A percentile compares a stretch with the other conserved stretches of the same genome.
These are phyloP conservation scores for Harringtonia lauricola DNA, from an alignment of 2,329 filamentous ascomycete species.

Conservation along the genomic window DNA sequence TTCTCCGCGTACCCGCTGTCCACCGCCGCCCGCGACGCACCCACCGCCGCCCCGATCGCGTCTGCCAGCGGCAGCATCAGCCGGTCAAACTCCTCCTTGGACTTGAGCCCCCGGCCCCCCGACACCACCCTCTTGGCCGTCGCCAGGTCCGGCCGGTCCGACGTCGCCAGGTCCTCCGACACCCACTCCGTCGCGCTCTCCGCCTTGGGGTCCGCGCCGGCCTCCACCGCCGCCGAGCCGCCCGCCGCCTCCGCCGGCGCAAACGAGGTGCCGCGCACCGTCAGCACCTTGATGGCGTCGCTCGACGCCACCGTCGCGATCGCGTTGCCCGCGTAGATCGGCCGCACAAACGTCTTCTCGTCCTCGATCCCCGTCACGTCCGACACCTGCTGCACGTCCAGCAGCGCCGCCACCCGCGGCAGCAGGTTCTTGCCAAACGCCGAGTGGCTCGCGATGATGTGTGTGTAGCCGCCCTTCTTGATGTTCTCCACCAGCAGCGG, in stretches of 20 bases:
- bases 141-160: slow-evolving; percentile 83
- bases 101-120: slow-evolving; percentile 89
- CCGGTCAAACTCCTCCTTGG: slow-evolving; percentile 92
- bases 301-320: slow-evolving; percentile 90
- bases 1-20: slow-evolving; percentile 98
- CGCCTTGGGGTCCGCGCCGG: slow-evolving; percentile 73
- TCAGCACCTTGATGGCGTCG: slow-evolving; percentile 79
- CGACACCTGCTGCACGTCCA: slow-evolving; percentile 88
- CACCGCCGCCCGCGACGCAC: slow-evolving; percentile 87
- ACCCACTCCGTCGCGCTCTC: slow-evolving; percentile 75
- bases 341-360: slow-evolving; percentile 90
- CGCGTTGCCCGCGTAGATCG: slow-evolving; percentile 95
- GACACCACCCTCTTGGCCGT: slow-evolving; percentile 88
- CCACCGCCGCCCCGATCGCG: slow-evolving; percentile 86
- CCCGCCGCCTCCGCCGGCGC: slow-evolving; percentile 54
- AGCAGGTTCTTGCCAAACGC: slow-evolving; percentile 94
- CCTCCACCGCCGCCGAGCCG: slow-evolving; percentile 66
- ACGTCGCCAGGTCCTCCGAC: slow-evolving; percentile 85
- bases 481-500: slow-evolving; percentile 90
- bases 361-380: slow-evolving; percentile 80
- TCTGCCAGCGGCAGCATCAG: slow-evolving; percentile 90
- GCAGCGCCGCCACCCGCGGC: slow-evolving; percentile 79
- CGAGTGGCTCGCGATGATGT: slow-evolving; percentile 82
- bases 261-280: slow-evolving; percentile 89
- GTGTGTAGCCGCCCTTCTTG: slow-evolving; percentile 88